Evolutionary conservation across 1,284 basidiomycete genomes (phyloP).

Genomic region (Kalmanozyma brasiliensis): DNA sequence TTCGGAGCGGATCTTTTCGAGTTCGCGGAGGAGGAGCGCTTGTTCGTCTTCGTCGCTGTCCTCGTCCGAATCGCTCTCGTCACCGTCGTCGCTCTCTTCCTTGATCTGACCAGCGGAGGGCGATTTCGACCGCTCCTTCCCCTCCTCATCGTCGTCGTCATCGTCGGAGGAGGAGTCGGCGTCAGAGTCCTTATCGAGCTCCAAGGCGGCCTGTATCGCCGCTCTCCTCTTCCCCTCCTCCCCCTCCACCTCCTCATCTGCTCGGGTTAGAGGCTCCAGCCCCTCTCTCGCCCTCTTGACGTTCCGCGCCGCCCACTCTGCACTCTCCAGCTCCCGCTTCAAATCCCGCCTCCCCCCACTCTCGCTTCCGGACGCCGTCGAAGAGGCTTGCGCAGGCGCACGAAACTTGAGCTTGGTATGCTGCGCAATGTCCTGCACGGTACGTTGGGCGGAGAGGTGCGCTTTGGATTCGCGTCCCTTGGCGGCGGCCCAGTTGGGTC

Average conservation of each 20-base stretch:
- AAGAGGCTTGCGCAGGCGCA: slow-evolving; percentile 28
- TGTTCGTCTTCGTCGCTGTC: slow-evolving; percentile 54
- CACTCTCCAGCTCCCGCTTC: slow-evolving; percentile 54
- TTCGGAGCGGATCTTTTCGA: slow-evolving; percentile 64
- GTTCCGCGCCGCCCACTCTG: slow-evolving; percentile 51
- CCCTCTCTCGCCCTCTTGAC: slow-evolving; percentile 32
- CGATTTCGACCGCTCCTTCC: too few species aligned
- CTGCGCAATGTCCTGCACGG: slow-evolving; percentile 40
- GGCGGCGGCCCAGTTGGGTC: slow-evolving; percentile 65
- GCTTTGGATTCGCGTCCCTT: slow-evolving; percentile 48
- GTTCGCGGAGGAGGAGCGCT: slow-evolving; percentile 54
- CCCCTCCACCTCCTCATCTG: slow-evolving; percentile 13
- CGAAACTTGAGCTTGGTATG: slow-evolving; percentile 66
- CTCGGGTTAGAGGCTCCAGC: slow-evolving; percentile 9
- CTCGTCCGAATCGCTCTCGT: slow-evolving; percentile 12
- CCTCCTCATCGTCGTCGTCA: slow-evolving; percentile 27
- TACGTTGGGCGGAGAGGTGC: slow-evolving; percentile 41
- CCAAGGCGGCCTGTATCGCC: slow-evolving; percentile 13
- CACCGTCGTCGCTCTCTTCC: slow-evolving; percentile 14
- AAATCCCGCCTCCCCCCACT: slow-evolving; percentile 39
- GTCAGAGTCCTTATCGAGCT: slow-evolving; percentile 24
- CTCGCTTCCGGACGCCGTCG: not conserved
- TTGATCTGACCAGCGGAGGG: too few species aligned
- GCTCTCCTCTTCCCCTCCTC: slow-evolving; percentile 24
- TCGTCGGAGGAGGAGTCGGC: slow-evolving; percentile 15